Evolutionary conservation across 805 yeast species (phyloP), one percentile per base, ranked within the genome.

Genomic region (Saccharomyces cerevisiae): DNA sequence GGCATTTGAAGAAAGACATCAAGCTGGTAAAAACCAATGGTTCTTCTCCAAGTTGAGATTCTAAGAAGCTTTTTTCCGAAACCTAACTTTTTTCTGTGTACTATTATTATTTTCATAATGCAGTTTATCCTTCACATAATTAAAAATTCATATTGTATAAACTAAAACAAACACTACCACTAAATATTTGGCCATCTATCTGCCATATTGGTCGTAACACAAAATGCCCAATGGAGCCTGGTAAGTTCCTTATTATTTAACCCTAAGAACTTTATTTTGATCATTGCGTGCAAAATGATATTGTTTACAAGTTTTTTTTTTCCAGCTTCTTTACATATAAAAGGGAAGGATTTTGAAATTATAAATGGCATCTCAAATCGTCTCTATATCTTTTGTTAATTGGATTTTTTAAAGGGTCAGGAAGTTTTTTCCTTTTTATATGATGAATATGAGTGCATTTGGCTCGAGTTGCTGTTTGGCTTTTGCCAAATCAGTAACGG

Each of bases 1-100:
- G 84, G 96, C 96, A 75, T 90, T 91, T 73, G 97, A 91, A 82
- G 96, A 91, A 81, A 89, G 88, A 83, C 95, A 91, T 84, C 92
- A 87, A 77, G 88, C 96, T 74, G 98, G 98, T 76, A 89, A 91
- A 86, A 90, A 91, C 89, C 89, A 89, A 81, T 91, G 98, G 98
- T 91, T 91, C 84, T 91, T 91, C 89, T 84, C 95, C 78, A 92
- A 92, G 83, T 85, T 87, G 76, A 83, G 85, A 80, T 87, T 87
- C 80, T 87, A 86, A 82, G 62, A 21, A 17, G 17, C 24, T 36
- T 36, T 21, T 31, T 9, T 22, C 41, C 21, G 46, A 55, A 49
- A 51, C 46, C 46, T 22, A 41, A 48, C n/a, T 36, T 36, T 36
- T 36, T 36, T 36, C 43, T 36, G 43, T 36, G 43, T 36, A 36